Evolutionary conservation across 805 yeast genomes (phyloP), one percentile per base, ranked within the genome.

Genomic region (Nakazawaea laoshanensis): DNA sequence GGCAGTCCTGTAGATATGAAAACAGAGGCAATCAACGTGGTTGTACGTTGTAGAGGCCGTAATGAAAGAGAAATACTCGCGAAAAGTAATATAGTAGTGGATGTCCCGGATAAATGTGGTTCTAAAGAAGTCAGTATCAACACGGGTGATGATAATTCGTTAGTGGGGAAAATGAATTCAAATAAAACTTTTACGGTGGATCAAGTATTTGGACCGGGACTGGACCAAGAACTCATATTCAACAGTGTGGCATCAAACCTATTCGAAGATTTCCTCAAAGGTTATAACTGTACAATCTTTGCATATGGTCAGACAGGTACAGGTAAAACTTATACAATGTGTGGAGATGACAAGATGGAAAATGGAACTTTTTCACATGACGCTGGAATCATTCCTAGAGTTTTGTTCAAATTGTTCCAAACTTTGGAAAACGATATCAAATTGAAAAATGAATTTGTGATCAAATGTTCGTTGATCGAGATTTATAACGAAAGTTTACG

Each of bases 271-370:
- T 71, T 72, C 37, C 40, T 70, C 30, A 49, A 52, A 30, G 78
- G 79, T 11, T 64, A 53, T 39, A 73, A 73, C 44, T 74, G 72
- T 35, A 68, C 78, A 1, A 63, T 73, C 5, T 53, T 73, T 36
- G 75, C 77, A 2, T 73, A 73, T 47, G 79, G 79, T 15, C 79
- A 72, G 46, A 73, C 79, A 1, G 78, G 78, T 9, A 65, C 77
- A 2, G 79, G 79, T 4, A 73, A 73, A 43, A 73, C 79, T 0
- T 65, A 66, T 49, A 70, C 79, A 2, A 73, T 73, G 79, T 67
- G 70, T 49, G 78, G 79, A 7, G 66, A 64, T 17, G 34, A 45
- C 19, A 32, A 32, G 9, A 46, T 31, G 19, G 37, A 44, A 6
- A 51, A 49, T 12, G 37, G 38, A 13, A 41, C 44, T 11, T 36